Evolutionary conservation across 495 filamentous ascomycete genomes (phyloP).

Genomic region (Penicillium taxi): DNA sequence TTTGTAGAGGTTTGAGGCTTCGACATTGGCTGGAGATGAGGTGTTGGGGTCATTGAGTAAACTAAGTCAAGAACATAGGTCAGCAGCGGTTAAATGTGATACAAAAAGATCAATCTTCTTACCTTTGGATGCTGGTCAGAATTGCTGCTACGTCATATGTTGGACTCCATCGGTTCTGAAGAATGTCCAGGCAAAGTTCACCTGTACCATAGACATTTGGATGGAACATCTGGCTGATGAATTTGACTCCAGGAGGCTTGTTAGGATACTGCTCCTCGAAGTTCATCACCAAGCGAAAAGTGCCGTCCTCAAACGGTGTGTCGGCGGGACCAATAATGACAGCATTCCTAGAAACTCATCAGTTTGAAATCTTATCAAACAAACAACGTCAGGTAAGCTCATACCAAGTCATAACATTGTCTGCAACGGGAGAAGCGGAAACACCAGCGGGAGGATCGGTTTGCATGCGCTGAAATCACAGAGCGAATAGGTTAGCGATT

Average conservation of each 20-base stretch:
- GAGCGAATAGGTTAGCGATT: background rate
- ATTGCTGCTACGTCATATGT: conserved; percentile 98
- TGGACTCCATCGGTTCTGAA: conserved; percentile 98
- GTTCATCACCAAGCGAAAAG: conserved; percentile 96
- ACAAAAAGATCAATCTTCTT: conserved; percentile 9
- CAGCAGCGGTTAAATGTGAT: background rate
- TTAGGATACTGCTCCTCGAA: conserved; percentile 99
- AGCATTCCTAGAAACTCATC: conserved; percentile 67
- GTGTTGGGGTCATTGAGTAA: conserved; percentile 98
- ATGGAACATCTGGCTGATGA: conserved; percentile 98
- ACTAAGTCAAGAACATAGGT: conserved; percentile 38
- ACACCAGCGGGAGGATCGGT: conserved; percentile 96
- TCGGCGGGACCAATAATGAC: conserved; percentile 97
- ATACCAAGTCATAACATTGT: conserved; percentile 99
- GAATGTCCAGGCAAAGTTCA: conserved; percentile 91
- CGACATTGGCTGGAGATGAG: conserved; percentile 92
- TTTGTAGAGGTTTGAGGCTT: conserved; percentile 97
- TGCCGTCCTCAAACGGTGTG: conserved; percentile 97
- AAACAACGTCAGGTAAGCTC: conserved; percentile 14
- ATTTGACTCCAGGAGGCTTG: conserved; percentile 95
- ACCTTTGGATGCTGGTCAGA: conserved; percentile 97
- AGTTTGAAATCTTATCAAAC: background rate
- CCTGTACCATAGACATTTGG: conserved; percentile 97
- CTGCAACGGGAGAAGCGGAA: conserved; percentile 90
- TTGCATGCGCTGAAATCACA: conserved; percentile 77